phyloP scores from a whole-genome alignment of 1,139 yeast genomes.

The Protomyces arabidopsidicola region DNA sequence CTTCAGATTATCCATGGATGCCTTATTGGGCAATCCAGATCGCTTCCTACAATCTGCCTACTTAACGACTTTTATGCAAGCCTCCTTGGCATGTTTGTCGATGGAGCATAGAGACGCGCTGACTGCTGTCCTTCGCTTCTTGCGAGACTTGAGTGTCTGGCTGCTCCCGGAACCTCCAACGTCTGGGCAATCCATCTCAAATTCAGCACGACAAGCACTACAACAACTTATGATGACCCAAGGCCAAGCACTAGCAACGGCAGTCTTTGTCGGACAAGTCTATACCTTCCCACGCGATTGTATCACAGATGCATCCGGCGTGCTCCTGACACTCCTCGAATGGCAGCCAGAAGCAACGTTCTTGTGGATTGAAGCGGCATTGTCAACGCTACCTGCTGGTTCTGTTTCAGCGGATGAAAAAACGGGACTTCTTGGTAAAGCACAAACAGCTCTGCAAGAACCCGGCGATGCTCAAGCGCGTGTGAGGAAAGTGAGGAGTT shows the following conservation, averaged over 20 bases:
- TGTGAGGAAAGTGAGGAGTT: conserved; percentile 20
- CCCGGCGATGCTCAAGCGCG: not conserved
- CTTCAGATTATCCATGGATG: conserved; percentile 75
- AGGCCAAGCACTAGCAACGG: conserved; percentile 55
- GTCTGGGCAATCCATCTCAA: conserved; percentile 50
- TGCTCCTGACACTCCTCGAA: conserved; percentile 61
- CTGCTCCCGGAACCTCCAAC: conserved; percentile 77
- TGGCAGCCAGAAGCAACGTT: conserved; percentile 50
- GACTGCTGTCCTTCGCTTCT: conserved; percentile 63
- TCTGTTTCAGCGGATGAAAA: conserved; percentile 65
- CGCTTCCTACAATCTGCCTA: conserved; percentile 56
- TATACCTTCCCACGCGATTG: conserved; percentile 68
- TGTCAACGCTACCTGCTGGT: conserved; percentile 52
- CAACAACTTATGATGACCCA: conserved; percentile 38
- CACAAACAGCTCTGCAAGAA: conserved; percentile 10
- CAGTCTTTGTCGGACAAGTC: conserved; percentile 61
- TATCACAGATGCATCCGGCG: conserved; percentile 69
- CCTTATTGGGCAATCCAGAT: conserved; percentile 72
- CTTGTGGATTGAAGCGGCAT: conserved; percentile 58
- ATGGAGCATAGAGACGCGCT: conserved; percentile 70
- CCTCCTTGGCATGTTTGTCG: conserved; percentile 54
- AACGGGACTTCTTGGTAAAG: conserved; percentile 47
- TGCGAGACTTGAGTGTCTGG: conserved; percentile 78
- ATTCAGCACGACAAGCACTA: conserved; percentile 30
- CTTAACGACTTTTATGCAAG: conserved; percentile 55